These are phyloP conservation scores for Penstemon davidsonii DNA, from an alignment of 257 asterid genomes.

Conservation along the genomic window DNA sequence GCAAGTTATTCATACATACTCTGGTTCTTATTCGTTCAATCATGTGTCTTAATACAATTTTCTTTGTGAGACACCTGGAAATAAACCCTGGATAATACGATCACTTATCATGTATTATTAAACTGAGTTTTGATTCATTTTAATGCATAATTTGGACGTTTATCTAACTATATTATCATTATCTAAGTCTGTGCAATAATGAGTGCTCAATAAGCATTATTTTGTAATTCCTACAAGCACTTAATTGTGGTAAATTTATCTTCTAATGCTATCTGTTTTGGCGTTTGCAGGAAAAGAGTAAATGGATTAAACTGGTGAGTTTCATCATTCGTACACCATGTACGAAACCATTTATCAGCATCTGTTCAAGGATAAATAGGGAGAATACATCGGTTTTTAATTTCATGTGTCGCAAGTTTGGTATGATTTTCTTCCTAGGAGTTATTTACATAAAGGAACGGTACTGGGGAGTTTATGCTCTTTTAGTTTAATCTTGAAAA, in stretches of 20 bases:
- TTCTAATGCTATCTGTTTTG: constrained; percentile 25
- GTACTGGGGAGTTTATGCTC: background rate
- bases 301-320: constrained; percentile 75
- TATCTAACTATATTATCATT: background rate
- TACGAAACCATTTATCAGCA: constrained; percentile 13
- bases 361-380: constrained; percentile 13
- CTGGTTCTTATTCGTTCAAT: background rate
- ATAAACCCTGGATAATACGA: background rate
- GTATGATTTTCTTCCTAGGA: background rate
- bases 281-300: constrained; percentile 60
- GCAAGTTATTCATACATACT: background rate
- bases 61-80: background rate
- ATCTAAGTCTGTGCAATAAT: background rate
- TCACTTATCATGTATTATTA: background rate
- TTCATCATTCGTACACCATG: constrained; percentile 6
- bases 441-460: constrained; percentile 4
- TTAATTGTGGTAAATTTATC: constrained; percentile 17
- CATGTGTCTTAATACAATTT: background rate
- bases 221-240: constrained; percentile 10
- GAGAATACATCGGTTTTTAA: constrained; percentile 13
- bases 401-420: constrained; percentile 9
- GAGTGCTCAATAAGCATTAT: background rate
- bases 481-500: background rate
- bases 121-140: constrained; percentile 11
- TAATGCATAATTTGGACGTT: background rate